Base-by-base conservation (phyloP, 1,284 basidiomycete species). In the Pascua sp. region DNA sequence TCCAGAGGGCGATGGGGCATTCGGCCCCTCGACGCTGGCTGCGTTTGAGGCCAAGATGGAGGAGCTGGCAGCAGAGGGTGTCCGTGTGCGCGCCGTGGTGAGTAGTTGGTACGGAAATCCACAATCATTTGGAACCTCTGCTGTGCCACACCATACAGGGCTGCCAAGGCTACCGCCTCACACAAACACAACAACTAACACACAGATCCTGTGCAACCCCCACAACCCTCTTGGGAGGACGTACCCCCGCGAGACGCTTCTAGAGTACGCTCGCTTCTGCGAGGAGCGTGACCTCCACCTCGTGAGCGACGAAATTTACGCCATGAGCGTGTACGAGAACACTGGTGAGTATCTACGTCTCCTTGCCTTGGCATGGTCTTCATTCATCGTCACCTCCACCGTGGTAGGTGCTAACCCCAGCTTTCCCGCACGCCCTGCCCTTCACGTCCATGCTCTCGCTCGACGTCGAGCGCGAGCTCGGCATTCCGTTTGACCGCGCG, bases 261-360 rank as follows among this genome's bases (percentile, higher is more conserved):
- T 79, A 9, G 77, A 67, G 10, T 80, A 80, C 58, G 71, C 70
- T 42, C 65, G 63, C 5, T 78, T 80, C 59, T 79, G 78, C 53
- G 73, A 80, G 57, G 68, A 74, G 55, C 72, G 73, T 55, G 73
- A 78, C 59, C 61, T 80, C 8, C 79, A 77, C 56, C 67, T 79
- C 17, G 71, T 80, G n/a, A 70, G 66, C 2, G 78, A 80, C 62
- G 77, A 79, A 65, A 79, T 80, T 45, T 80, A 80, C 65, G 77
- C 73, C 15, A 61, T 79, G 62, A 77, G 75, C 56, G 63, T 73
- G 32, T 79, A 72, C 58, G 62, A 75, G 36, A 71, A 71, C 49
- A 48, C 62, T 4, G 24, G 24, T 32, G 24, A 32, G 24, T 32
- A 45, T 50, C 68, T 59, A 7, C 4, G 11, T 40, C 24, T 52